phyloP scores from a whole-genome alignment of 2,329 filamentous ascomycete genomes.

The Cytospora paraplurivora region DNA sequence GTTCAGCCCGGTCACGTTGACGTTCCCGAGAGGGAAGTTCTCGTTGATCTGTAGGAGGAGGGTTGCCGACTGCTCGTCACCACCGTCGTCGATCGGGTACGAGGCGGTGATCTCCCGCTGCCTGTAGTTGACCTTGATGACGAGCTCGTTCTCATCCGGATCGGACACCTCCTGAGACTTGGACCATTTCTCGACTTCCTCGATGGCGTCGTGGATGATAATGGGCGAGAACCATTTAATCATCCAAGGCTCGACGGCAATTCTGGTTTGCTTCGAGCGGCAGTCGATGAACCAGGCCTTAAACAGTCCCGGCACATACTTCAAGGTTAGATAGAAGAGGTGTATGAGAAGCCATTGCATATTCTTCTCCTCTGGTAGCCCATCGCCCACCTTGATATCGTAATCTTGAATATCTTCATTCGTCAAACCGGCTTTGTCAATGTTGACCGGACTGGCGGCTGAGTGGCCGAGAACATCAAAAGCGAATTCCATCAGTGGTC shows the following conservation, averaged over 20 bases:
- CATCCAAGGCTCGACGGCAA: constrained; percentile 82
- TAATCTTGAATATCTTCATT: constrained; percentile 58
- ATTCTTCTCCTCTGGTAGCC: constrained; percentile 68
- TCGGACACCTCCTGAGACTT: constrained; percentile 51
- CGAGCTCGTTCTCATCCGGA: constrained; percentile 57
- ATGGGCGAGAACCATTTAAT: constrained; percentile 77
- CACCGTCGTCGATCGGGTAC: constrained; percentile 63
- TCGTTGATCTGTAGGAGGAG: constrained; percentile 81
- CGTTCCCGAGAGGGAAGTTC: constrained; percentile 79
- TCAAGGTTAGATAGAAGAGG: constrained; percentile 80
- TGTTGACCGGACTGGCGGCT: constrained; percentile 70
- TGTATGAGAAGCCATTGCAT: constrained; percentile 84
- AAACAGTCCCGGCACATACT: constrained; percentile 75
- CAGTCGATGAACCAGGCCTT: constrained; percentile 84
- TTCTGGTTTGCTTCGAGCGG: constrained; percentile 76
- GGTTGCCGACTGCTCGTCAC: constrained; percentile 78
- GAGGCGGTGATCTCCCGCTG: constrained; percentile 78
- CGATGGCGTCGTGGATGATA: constrained; percentile 65
- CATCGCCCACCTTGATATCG: constrained; percentile 53
- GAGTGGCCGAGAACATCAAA: constrained; percentile 85
- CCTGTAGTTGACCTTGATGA: constrained; percentile 70
- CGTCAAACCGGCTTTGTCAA: constrained; percentile 68
- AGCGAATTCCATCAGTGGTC: constrained; percentile 72
- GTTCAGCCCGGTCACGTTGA: constrained; percentile 74
- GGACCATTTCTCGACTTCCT: constrained; percentile 70